Evolutionary conservation across 176 grass and related monocot genomes (phyloP).

Genomic region (Cocos nucifera): DNA sequence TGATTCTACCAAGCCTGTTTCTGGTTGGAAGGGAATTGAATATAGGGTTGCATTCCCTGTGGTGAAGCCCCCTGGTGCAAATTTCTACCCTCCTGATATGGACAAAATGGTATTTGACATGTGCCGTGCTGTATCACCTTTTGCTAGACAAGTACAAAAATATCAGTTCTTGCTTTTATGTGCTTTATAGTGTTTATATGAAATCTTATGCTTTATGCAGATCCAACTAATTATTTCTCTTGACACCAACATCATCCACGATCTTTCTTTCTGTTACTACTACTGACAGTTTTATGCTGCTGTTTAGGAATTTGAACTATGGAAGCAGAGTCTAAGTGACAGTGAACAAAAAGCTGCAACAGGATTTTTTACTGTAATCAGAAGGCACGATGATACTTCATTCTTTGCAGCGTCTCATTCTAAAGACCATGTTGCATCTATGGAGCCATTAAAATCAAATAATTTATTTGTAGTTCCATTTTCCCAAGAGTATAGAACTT

Average conservation of each 20-base stretch:
- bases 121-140: not conserved
- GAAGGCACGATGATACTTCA: conserved; percentile 38
- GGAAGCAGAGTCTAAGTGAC: conserved; percentile 47
- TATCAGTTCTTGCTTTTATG: too few relatives aligned
- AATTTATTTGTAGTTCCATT: conserved; percentile 78
- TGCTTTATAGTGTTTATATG: too few relatives aligned
- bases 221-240: too few relatives aligned
- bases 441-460: conserved; percentile 37
- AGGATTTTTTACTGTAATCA: conserved; percentile 78
- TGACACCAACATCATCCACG: too few relatives aligned
- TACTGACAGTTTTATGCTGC: too few relatives aligned
- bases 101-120: conserved; percentile 61
- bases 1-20: conserved; percentile 61
- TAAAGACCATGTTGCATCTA: conserved; percentile 14
- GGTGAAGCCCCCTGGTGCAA: conserved; percentile 74
- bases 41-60: conserved; percentile 81
- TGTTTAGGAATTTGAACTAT: conserved; percentile 76
- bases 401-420: conserved; percentile 12
- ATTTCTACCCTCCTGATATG: conserved; percentile 97
- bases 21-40: conserved; percentile 82
- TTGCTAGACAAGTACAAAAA: too few relatives aligned
- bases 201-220: too few relatives aligned
- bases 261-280: too few relatives aligned
- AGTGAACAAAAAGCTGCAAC: conserved; percentile 63
- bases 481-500: conserved; percentile 60